Evolutionary conservation across 495 filamentous ascomycete species (phyloP).

Genomic region (Neurospora sp.): DNA sequence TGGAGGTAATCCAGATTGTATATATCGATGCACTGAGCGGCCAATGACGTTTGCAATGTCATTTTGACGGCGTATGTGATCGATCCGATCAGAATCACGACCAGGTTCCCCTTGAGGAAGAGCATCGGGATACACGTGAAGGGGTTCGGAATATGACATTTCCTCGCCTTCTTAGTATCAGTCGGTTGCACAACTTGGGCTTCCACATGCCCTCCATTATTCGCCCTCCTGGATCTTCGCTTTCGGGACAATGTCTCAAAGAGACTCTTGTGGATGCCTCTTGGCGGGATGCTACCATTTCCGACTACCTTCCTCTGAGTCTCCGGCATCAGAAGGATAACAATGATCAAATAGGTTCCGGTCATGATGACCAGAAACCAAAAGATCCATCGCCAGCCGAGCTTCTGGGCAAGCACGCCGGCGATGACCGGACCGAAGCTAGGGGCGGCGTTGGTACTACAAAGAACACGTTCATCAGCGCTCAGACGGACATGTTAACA

Average conservation of each 20-base stretch:
- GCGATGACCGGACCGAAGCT: slow-evolving; percentile 42
- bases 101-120: neutral
- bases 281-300: slow-evolving; percentile 30
- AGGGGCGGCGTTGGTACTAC: slow-evolving; percentile 20
- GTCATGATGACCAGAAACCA: slow-evolving; percentile 45
- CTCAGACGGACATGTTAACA: neutral
- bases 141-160: neutral
- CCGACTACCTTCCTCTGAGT: slow-evolving; percentile 48
- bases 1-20: neutral
- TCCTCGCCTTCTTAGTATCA: neutral
- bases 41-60: neutral
- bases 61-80: slow-evolving; percentile 11
- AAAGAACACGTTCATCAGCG: slow-evolving; percentile 1
- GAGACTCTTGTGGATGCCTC: neutral
- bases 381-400: slow-evolving; percentile 50
- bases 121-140: neutral
- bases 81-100: neutral
- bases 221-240: neutral
- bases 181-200: neutral
- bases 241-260: neutral
- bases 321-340: slow-evolving; percentile 36
- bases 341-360: slow-evolving; percentile 22
- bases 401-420: slow-evolving; percentile 38
- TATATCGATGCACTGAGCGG: neutral
- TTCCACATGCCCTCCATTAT: neutral